A percentile compares a stretch with the other conserved stretches of the same genome.
Conservation (phyloP, 164 flowering plant species). For the Platanus orientalis region DNA sequence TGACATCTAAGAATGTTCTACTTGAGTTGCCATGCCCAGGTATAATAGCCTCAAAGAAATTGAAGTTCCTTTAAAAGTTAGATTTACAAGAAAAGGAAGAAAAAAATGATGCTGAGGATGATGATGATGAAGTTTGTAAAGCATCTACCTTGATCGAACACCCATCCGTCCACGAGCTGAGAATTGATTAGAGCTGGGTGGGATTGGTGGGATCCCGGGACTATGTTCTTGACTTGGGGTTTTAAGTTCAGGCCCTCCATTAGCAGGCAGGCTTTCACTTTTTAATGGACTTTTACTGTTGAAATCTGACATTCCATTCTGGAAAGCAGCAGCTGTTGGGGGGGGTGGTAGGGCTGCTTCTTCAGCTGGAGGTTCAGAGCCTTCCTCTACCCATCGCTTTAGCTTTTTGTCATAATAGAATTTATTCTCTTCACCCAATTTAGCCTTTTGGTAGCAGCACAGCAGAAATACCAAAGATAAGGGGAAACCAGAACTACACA, state of each 20-base stretch:
- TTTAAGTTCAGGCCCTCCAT: constrained; percentile 29
- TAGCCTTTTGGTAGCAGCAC: constrained; percentile 46
- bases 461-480: not conserved
- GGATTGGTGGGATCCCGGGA: constrained; percentile 65
- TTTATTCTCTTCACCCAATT: constrained; percentile 64
- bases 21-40: too few relatives aligned
- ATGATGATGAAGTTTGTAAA: too few relatives aligned
- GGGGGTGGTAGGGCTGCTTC: constrained; percentile 72
- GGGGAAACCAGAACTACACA: not conserved
- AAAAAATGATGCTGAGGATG: too few relatives aligned
- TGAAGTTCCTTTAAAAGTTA: too few relatives aligned
- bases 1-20: too few relatives aligned
- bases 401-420: constrained; percentile 81
- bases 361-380: constrained; percentile 62
- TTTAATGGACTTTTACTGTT: constrained; percentile 34
- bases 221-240: constrained; percentile 28
- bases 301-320: constrained; percentile 44
- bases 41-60: too few relatives aligned
- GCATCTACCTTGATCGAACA: constrained; percentile 63
- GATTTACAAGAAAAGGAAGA: constrained; percentile 2
- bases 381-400: constrained; percentile 87
- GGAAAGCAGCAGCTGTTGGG: constrained; percentile 52
- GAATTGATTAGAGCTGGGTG: constrained; percentile 63
- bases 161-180: constrained; percentile 74
- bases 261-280: constrained; percentile 27